Evolutionary conservation across 331 rosid genomes (phyloP), one percentile per base, ranked within the genome.

Genomic region (Prunus yedoensis): DNA sequence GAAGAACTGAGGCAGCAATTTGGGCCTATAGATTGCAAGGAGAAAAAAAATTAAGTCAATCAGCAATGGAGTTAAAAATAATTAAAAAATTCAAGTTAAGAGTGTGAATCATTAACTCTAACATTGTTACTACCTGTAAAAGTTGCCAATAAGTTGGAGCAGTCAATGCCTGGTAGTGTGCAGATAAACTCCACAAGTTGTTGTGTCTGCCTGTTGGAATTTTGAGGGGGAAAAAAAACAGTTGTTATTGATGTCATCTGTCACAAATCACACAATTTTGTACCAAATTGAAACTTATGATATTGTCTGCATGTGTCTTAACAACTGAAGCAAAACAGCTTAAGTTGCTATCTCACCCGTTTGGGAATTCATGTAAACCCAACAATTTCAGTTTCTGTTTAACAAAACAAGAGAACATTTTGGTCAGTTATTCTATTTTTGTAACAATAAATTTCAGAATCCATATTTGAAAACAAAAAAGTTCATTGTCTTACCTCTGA

Each of bases 1-100:
- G 97, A 83, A 61, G 92, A 85, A 70, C 23, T 85, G 21, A 92
- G 62, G 67, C 97, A 92, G 78, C 97, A 92, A 69, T 92, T 92
- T 28, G 83, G 90, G 16, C 96, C 97, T 87, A 75, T 61, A 58
- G 72, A 70, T n/a, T 72, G 78, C 41, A 3, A 2, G 16, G 16
- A 5, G 10, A 4, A 13, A 47, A 52, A 27, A 23, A 15, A 15
- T 27, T 7, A 15, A 41, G 71, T 41, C 18, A 45, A 66, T 20
- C 49, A 12, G 1, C 10, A 25, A 0, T 70, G 16, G 14, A 1
- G 12, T 25, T 1, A 6, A 46, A 49, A 28, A 41, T 41, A 41
- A 1, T 5, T 27, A 1, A 38, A 38, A 6, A 6, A 23, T 1
- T 38, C 30, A 57, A 57, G 62, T 57, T 35, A 32, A 10, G 4